Percentiles rank a stretch among this genome's conserved stretches.
These are phyloP conservation scores for Tetrapisispora iriomotensis DNA, from an alignment of 805 yeast species.

Conservation along the genomic window DNA sequence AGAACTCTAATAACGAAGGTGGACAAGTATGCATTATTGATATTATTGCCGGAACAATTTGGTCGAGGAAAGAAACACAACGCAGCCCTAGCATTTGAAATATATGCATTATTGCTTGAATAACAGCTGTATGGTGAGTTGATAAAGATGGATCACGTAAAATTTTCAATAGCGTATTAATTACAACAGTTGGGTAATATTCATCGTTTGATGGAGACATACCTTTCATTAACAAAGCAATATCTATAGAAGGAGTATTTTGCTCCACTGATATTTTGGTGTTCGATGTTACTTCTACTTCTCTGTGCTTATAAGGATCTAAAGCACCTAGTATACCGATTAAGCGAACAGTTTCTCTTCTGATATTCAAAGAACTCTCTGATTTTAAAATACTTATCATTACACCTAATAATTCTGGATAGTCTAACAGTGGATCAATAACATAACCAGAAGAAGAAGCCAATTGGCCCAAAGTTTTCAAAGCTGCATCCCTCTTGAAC, in stretches of 20 bases:
- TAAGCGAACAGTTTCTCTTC: conserved; percentile 80
- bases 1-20: conserved; percentile 69
- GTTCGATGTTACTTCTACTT: conserved; percentile 66
- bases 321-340: conserved; percentile 92
- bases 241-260: conserved; percentile 83
- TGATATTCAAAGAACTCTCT: conserved; percentile 62
- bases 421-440: conserved; percentile 82
- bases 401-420: conserved; percentile 80
- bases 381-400: conserved; percentile 72
- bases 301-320: conserved; percentile 92
- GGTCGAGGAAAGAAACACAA: conserved; percentile 81
- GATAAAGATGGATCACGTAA: conserved; percentile 77
- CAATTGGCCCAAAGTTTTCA: conserved; percentile 77
- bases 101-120: conserved; percentile 88
- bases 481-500: conserved; percentile 78
- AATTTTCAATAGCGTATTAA: conserved; percentile 72
- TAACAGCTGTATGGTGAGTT: conserved; percentile 80
- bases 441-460: conserved; percentile 91
- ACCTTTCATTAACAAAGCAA: conserved; percentile 83
- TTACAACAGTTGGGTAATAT: conserved; percentile 91
- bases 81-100: conserved; percentile 81
- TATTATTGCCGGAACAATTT: conserved; percentile 80
- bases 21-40: conserved; percentile 78
- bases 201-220: conserved; percentile 89
- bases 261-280: conserved; percentile 48